Evolutionary conservation across 805 yeast species (phyloP), one percentile per base, ranked within the genome.

Genomic region (Metschnikowia koreensis): DNA sequence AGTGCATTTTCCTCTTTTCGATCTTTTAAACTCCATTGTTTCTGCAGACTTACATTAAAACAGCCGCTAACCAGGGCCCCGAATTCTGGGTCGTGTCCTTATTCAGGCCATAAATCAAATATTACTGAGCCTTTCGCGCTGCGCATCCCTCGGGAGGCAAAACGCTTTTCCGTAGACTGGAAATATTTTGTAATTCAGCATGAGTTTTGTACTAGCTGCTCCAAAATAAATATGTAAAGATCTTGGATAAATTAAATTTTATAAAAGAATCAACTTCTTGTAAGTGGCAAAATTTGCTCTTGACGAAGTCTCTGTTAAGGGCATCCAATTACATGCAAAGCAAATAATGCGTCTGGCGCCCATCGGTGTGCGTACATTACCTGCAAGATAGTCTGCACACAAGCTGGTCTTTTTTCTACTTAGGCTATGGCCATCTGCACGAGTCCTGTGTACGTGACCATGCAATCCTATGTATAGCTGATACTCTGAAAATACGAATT

Each of bases 401-500:
- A 22, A 22, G 22, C 22, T 22, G 22, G 22, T 22, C 4, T 22
- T 22, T 22, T 4, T 22, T 22, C 22, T 22, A 22, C 22, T 22
- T 22, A 22, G 22, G 22, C 22, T 22, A 3, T 22, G 22, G 4
- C 22, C 22, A 22, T 22, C 22, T 22, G 22, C 22, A 22, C 22
- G 22, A 2, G 22, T 22, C 22, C 22, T 22, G 22, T 22, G 22
- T 22, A 22, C 22, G 22, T 22, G 22, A 31, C 13, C 38, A 12
- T 43, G 46, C 46, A 43, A 29, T 44, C 38, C 28, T 41, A 36
- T 41, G 39, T 42, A 28, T 33, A 16, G 31, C 39, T 16, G 27
- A 8, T 6, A 17, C 34, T 17, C 45, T 33, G 31, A 47, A 28
- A 28, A 47, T 47, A 47, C 51, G 51, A 47, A 47, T n/a, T 47